A percentile compares a stretch with the other conserved stretches of the same genome.
phyloP scores from a whole-genome alignment of 2,329 filamentous ascomycete species.

The Aspergillus ochraceus region DNA sequence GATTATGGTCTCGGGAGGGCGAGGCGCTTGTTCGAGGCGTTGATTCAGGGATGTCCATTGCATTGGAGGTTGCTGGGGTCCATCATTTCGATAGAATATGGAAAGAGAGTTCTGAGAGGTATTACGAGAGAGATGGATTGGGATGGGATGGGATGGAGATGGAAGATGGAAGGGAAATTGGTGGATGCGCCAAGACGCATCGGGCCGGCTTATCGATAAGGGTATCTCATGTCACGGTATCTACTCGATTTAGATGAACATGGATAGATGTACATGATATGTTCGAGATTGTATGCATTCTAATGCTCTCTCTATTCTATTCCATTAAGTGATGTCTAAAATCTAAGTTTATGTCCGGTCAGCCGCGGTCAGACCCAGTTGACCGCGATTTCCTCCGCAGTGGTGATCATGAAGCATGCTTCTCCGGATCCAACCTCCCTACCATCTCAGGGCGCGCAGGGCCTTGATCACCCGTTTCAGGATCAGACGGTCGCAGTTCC shows the following conservation, averaged over 20 bases:
- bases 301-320: too few species aligned
- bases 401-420: background rate
- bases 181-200: background rate
- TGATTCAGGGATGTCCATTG: constrained; percentile 22
- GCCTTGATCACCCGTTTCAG: background rate
- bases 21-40: constrained; percentile 24
- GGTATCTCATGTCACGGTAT: too few species aligned
- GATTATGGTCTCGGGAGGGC: constrained; percentile 36
- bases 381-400: too few species aligned
- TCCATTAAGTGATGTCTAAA: too few species aligned
- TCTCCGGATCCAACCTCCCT: background rate
- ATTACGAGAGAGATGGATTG: background rate
- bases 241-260: too few species aligned
- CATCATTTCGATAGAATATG: background rate
- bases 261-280: too few species aligned
- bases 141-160: background rate
- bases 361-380: too few species aligned
- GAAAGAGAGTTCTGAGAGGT: background rate
- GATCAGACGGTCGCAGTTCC: background rate
- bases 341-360: too few species aligned
- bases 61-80: background rate
- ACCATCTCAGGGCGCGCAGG: background rate
- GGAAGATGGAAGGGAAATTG: background rate
- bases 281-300: too few species aligned
- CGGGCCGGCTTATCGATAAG: constrained; percentile 2